Percentiles rank a stretch among this genome's conserved stretches.
Evolutionary conservation across 2,329 filamentous ascomycete species (phyloP).

Genomic region (Exutisphaerella laricina): DNA sequence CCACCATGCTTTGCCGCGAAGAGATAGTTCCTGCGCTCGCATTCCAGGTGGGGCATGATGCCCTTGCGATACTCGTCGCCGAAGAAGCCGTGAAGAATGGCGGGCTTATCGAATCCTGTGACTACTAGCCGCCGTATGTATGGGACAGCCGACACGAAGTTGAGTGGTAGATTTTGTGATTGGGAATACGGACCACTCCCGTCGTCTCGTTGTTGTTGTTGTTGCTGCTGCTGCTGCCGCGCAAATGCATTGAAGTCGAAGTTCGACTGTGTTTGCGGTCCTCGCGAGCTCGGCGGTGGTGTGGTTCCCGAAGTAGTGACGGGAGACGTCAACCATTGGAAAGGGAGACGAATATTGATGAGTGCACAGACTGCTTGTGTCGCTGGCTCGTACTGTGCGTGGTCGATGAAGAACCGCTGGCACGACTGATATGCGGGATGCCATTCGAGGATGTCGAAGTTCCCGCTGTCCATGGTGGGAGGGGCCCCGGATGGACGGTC

Average conservation of each 20-base stretch:
- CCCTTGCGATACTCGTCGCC: slow-evolving; percentile 86
- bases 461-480: slow-evolving; percentile 37
- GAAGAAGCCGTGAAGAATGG: slow-evolving; percentile 91
- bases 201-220: slow-evolving; percentile 26
- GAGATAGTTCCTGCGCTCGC: slow-evolving; percentile 87
- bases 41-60: slow-evolving; percentile 75
- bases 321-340: slow-evolving; percentile 59
- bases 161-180: slow-evolving; percentile 19
- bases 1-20: slow-evolving; percentile 90
- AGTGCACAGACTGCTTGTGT: slow-evolving; percentile 87
- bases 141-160: slow-evolving; percentile 67
- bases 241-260: slow-evolving; percentile 22
- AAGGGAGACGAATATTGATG: slow-evolving; percentile 86
- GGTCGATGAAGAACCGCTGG: slow-evolving; percentile 83
- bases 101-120: slow-evolving; percentile 81
- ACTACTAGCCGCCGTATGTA: slow-evolving; percentile 87
- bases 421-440: slow-evolving; percentile 87
- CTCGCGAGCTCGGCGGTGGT: slow-evolving; percentile 12
- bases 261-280: slow-evolving; percentile 2
- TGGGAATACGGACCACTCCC: slow-evolving; percentile 34
- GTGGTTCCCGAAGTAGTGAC: slow-evolving; percentile 34
- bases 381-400: slow-evolving; percentile 74
- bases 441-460: slow-evolving; percentile 85
- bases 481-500: slow-evolving; percentile 9
- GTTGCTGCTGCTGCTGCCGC: too few species aligned